Percentiles rank a stretch among this genome's conserved stretches.
Conservation (phyloP, 257 asterid species). For the Salvia splendens region DNA sequence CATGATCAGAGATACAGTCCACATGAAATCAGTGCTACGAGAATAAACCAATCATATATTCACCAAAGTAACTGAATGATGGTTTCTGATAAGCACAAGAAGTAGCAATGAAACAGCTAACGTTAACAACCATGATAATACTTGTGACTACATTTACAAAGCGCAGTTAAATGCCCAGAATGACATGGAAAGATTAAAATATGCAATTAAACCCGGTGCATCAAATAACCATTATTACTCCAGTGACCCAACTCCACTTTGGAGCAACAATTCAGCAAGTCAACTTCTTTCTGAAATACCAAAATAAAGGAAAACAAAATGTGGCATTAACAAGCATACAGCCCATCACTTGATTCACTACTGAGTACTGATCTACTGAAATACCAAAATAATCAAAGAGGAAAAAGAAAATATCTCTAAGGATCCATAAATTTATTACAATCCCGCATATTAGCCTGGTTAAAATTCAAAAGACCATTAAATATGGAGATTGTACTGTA, state of each 20-base stretch:
- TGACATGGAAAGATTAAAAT: constrained; percentile 2
- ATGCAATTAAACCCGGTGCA: constrained; percentile 21
- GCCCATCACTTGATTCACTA: neutral
- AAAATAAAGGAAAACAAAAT: constrained; percentile 9
- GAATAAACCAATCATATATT: constrained; percentile 13
- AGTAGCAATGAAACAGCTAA: neutral
- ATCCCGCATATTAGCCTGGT: neutral
- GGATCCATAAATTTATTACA: constrained; percentile 3
- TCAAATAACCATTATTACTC: constrained; percentile 12
- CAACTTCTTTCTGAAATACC: neutral
- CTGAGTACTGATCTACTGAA: neutral
- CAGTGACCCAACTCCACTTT: neutral
- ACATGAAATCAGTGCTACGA: neutral
- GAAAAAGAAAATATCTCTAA: constrained; percentile 8
- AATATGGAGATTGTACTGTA: neutral
- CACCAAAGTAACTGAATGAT: constrained; percentile 8
- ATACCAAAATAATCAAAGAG: constrained; percentile 1
- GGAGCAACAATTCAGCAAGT: constrained; percentile 12
- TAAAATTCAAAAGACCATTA: neutral
- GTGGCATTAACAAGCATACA: constrained; percentile 9
- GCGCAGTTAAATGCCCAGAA: constrained; percentile 4
- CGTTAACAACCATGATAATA: neutral
- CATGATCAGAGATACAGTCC: constrained; percentile 14
- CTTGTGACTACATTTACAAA: neutral
- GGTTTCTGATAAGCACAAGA: constrained; percentile 11